phyloP scores from a whole-genome alignment of 2,329 filamentous ascomycete species.

The Metarhizium brunneum region DNA sequence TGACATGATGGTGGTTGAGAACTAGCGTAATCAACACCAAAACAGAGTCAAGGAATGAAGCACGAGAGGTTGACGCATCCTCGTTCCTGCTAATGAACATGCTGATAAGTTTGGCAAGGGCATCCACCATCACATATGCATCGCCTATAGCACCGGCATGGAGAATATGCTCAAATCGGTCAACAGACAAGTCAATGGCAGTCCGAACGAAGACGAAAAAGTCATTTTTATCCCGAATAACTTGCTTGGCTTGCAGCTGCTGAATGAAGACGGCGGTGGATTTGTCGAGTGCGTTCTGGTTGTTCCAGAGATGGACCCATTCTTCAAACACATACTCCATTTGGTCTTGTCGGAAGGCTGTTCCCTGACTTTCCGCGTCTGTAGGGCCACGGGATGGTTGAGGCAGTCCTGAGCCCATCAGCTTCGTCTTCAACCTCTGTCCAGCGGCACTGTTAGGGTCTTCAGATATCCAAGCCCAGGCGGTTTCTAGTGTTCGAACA shows the following conservation, averaged over 20 bases:
- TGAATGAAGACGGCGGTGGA: conserved; percentile 68
- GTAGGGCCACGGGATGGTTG: conserved; percentile 34
- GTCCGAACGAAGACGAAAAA: conserved; percentile 71
- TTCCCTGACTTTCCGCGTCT: conserved; percentile 36
- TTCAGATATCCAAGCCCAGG: conserved; percentile 72
- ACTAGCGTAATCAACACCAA: conserved; percentile 71
- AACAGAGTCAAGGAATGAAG: conserved; percentile 66
- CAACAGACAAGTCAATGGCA: conserved; percentile 71
- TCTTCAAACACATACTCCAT: conserved; percentile 94
- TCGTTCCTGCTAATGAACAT: conserved; percentile 65
- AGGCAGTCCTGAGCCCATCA: conserved; percentile 30
- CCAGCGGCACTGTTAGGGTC: conserved; percentile 56
- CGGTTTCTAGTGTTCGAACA: conserved; percentile 68
- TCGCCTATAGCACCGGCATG: conserved; percentile 51
- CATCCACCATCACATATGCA: conserved; percentile 59
- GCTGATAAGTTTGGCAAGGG: conserved; percentile 71
- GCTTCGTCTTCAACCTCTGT: conserved; percentile 62
- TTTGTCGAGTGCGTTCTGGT: conserved; percentile 65
- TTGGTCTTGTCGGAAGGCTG: conserved; percentile 60
- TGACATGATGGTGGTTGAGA: conserved; percentile 76
- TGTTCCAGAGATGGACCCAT: conserved; percentile 78
- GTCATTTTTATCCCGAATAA: conserved; percentile 67
- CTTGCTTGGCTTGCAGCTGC: conserved; percentile 66
- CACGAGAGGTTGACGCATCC: conserved; percentile 54
- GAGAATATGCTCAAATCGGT: conserved; percentile 64